Percentiles rank a stretch among this genome's conserved stretches.
These are phyloP conservation scores for Lophiostoma macrostomum DNA, from an alignment of 495 filamentous ascomycete species.

Conservation along the genomic window DNA sequence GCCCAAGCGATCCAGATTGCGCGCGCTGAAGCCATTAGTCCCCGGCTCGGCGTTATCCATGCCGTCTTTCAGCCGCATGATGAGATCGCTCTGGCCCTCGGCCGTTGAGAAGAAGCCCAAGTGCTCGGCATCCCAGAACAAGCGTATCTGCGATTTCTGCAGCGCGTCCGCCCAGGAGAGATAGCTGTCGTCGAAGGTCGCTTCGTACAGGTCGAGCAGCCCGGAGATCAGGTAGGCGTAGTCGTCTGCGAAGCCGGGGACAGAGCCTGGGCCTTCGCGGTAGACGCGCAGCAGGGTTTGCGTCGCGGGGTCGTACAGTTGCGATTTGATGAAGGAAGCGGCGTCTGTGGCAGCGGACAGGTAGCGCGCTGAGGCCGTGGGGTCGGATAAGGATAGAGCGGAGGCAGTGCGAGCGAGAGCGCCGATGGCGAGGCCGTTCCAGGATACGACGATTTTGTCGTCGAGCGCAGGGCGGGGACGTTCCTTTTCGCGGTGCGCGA, in stretches of 20 bases:
- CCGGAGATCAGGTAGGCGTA: slow-evolving; percentile 89
- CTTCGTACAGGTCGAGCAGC: slow-evolving; percentile 82
- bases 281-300: slow-evolving; percentile 73
- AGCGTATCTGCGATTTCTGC: slow-evolving; percentile 56
- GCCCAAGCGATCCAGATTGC: slow-evolving; percentile 77
- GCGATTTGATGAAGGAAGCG: slow-evolving; percentile 69
- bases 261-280: slow-evolving; percentile 67
- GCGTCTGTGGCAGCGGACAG: slow-evolving; percentile 64
- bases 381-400: slow-evolving; percentile 61
- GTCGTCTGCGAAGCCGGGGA: slow-evolving; percentile 84
- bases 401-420: slow-evolving; percentile 71
- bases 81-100: slow-evolving; percentile 61
- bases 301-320: slow-evolving; percentile 66
- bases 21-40: slow-evolving; percentile 78
- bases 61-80: slow-evolving; percentile 87
- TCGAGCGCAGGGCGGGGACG: slow-evolving; percentile 80
- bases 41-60: slow-evolving; percentile 90
- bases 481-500: slow-evolving; percentile 68
- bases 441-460: slow-evolving; percentile 83
- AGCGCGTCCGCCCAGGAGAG: slow-evolving; percentile 80
- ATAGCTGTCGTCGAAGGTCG: slow-evolving; percentile 76
- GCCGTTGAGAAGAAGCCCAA: slow-evolving; percentile 88
- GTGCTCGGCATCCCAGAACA: slow-evolving; percentile 46
- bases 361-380: slow-evolving; percentile 57
- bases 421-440: slow-evolving; percentile 89